phyloP scores from a whole-genome alignment of 1,139 yeast species.

The Suhomyces yuchorum region DNA sequence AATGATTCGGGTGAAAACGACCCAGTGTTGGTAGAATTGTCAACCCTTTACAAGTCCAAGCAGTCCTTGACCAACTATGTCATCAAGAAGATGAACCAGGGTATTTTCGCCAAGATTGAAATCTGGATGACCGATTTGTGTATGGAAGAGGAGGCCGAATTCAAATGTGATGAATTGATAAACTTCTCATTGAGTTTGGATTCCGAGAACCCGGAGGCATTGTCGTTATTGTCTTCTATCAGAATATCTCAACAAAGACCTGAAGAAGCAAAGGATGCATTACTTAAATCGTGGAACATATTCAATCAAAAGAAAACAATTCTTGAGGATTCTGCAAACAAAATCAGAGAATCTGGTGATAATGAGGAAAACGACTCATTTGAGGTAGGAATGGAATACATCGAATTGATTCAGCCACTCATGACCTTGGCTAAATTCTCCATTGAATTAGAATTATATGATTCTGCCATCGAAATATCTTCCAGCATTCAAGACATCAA shows the following conservation, averaged over 20 bases:
- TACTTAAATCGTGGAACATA: slow-evolving; percentile 71
- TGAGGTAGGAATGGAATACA: slow-evolving; percentile 53
- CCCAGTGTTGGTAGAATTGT: slow-evolving; percentile 27
- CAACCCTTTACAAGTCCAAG: slow-evolving; percentile 32
- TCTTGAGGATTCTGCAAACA: slow-evolving; percentile 49
- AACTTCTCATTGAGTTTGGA: slow-evolving; percentile 66
- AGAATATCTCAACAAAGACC: slow-evolving; percentile 83
- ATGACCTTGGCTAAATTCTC: slow-evolving; percentile 71
- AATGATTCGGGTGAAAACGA: slow-evolving; percentile 30
- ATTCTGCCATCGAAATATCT: slow-evolving; percentile 62
- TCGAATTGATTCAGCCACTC: slow-evolving; percentile 68
- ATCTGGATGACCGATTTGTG: slow-evolving; percentile 99
- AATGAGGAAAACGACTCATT: slow-evolving; percentile 26
- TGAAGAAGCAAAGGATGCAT: slow-evolving; percentile 72
- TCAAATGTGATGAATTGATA: slow-evolving; percentile 73
- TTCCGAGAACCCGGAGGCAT: slow-evolving; percentile 69
- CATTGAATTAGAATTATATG: slow-evolving; percentile 74
- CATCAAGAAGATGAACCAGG: slow-evolving; percentile 63
- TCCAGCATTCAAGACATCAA: slow-evolving; percentile 70
- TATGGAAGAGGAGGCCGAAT: slow-evolving; percentile 89
- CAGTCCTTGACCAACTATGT: slow-evolving; percentile 39
- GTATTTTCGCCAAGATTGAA: slow-evolving; percentile 83
- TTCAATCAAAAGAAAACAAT: slow-evolving; percentile 54
- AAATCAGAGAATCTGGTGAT: slow-evolving; percentile 20
- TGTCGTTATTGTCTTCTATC: slow-evolving; percentile 82